Percentiles rank a stretch among this genome's conserved stretches.
These are phyloP conservation scores for Fusarium circinatum DNA, from an alignment of 2,329 filamentous ascomycete genomes.

Conservation along the genomic window DNA sequence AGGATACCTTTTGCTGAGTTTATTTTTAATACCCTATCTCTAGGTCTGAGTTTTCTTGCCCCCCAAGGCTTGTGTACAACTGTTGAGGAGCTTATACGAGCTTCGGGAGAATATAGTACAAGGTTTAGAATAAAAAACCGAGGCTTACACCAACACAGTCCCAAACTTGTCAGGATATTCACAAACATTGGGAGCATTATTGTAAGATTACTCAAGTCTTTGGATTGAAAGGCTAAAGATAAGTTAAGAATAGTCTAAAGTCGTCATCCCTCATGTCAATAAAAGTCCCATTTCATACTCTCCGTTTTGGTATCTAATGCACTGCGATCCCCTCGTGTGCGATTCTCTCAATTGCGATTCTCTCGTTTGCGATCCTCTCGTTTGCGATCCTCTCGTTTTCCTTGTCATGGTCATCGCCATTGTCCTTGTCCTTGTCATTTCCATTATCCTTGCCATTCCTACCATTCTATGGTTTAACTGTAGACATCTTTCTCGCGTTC, in stretches of 20 bases:
- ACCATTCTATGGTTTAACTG: slow-evolving; percentile 9
- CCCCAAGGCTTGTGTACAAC: neutral
- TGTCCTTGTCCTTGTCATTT: neutral
- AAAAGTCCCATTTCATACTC: slow-evolving; percentile 11
- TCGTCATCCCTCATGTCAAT: slow-evolving; percentile 22
- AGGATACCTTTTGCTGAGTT: no score
- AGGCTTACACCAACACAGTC: neutral
- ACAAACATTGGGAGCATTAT: neutral
- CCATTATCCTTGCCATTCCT: neutral
- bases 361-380: no score
- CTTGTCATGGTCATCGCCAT: neutral
- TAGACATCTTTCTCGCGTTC: slow-evolving; percentile 66
- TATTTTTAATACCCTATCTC: no score
- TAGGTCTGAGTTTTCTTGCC: no score
- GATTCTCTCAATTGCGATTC: no score
- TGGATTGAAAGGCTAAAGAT: neutral
- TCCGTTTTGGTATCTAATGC: slow-evolving; percentile 27
- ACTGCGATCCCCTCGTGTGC: neutral
- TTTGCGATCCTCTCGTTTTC: no score
- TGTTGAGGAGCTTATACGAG: neutral
- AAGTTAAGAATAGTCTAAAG: neutral
- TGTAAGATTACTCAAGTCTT: neutral
- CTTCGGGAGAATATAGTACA: neutral
- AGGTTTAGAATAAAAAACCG: neutral
- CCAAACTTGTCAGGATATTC: neutral